Conservation (phyloP, 2,329 filamentous ascomycete species). For the Colletotrichum tropicale region DNA sequence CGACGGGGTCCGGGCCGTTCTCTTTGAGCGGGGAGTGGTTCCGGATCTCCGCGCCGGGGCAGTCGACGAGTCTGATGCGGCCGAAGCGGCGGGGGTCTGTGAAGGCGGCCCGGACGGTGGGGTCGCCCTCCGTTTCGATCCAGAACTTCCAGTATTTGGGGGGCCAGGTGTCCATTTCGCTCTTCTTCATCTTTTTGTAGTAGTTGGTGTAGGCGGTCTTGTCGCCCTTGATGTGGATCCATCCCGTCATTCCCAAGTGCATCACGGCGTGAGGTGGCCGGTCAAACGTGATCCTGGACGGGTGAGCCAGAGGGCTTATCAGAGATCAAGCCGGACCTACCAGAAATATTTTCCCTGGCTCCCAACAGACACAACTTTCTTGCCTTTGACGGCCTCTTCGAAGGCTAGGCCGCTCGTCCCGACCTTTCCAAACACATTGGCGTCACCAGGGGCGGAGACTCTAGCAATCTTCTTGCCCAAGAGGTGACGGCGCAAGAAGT, state of each 20-base stretch:
- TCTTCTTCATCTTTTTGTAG: constrained; percentile 72
- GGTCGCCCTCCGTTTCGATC: constrained; percentile 64
- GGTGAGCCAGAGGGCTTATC: background rate
- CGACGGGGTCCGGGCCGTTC: constrained; percentile 91
- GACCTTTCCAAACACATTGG: constrained; percentile 88
- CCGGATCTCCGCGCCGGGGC: constrained; percentile 76
- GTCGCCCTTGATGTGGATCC: constrained; percentile 85
- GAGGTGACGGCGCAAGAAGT: constrained; percentile 83
- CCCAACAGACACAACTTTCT: constrained; percentile 71
- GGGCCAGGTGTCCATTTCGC: constrained; percentile 74
- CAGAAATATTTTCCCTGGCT: constrained; percentile 99
- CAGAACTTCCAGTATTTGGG: constrained; percentile 90
- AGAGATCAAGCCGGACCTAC: constrained; percentile 35
- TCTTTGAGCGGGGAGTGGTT: constrained; percentile 80
- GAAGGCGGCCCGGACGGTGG: constrained; percentile 72
- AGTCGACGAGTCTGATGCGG: constrained; percentile 82
- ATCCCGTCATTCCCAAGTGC: constrained; percentile 85
- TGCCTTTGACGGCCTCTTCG: constrained; percentile 74
- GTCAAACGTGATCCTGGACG: constrained; percentile 58
- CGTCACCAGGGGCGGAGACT: constrained; percentile 77
- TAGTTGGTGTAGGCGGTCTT: constrained; percentile 81
- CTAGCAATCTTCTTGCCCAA: constrained; percentile 79
- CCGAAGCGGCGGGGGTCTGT: constrained; percentile 82
- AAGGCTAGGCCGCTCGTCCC: constrained; percentile 81
- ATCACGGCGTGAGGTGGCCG: constrained; percentile 85